phyloP scores from a whole-genome alignment of 78 protist species.

The Cavenderia fasciculata region DNA sequence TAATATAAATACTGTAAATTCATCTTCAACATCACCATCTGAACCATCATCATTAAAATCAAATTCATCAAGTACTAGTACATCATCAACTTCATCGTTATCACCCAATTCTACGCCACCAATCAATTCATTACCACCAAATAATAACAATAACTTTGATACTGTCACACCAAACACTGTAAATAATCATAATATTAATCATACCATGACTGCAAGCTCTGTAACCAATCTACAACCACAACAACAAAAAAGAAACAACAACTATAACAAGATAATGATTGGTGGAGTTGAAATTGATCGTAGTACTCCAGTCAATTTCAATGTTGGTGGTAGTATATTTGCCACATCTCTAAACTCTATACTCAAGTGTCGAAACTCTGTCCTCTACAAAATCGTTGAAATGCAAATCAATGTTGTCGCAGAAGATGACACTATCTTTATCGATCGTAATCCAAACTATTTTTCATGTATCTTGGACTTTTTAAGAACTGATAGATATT shows the following conservation, averaged over 20 bases:
- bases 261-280: not conserved
- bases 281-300: constrained; percentile 21
- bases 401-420: constrained; percentile 32
- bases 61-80: no score
- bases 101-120: no score
- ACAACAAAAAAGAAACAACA: no score
- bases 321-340: constrained; percentile 70
- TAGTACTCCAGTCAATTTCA: constrained; percentile 47
- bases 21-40: no score
- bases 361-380: not conserved
- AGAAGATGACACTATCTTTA: constrained; percentile 48
- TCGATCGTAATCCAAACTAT: constrained; percentile 53
- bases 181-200: not conserved
- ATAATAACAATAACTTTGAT: not conserved
- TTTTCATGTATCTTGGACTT: constrained; percentile 34
- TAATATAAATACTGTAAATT: no score
- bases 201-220: not conserved
- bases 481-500: constrained; percentile 12
- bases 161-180: not conserved
- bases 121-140: no score
- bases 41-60: no score
- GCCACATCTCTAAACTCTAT: constrained; percentile 26
- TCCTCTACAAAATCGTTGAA: constrained; percentile 47
- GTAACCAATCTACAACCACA: not conserved
- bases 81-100: no score